Percentiles rank a stretch among this genome's conserved stretches.
phyloP scores from a whole-genome alignment of 352 stramenopile species.

The Peronosclerospora sorghi region DNA sequence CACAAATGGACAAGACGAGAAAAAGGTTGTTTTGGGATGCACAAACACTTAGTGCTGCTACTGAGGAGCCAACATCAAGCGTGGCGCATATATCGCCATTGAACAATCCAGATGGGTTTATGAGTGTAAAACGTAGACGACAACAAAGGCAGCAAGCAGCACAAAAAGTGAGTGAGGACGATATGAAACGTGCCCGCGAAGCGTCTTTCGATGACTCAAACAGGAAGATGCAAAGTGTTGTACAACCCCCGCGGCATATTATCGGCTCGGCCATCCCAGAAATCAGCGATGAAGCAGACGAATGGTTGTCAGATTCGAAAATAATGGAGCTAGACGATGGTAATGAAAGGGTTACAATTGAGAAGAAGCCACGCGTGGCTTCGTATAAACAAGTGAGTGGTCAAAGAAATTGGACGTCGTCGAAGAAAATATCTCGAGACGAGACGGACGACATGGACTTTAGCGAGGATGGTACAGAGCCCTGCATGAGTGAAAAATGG shows the following conservation, averaged over 20 bases:
- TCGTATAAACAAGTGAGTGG: too few species aligned
- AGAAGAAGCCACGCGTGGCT: too few species aligned
- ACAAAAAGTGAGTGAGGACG: conserved; percentile 12
- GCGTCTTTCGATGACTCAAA: conserved; percentile 31
- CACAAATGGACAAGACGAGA: conserved; percentile 7
- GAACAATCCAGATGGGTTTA: conserved; percentile 18
- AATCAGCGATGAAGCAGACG: conserved; percentile 31
- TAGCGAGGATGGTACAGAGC: conserved; percentile 17
- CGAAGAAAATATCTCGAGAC: too few species aligned
- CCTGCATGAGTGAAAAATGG: conserved; percentile 30
- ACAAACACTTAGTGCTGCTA: conserved; percentile 6
- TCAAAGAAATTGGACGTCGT: conserved; percentile 11
- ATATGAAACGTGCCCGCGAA: conserved; percentile 14
- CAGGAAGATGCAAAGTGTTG: conserved; percentile 4
- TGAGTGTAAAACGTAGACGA: conserved; percentile 16
- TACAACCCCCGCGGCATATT: conserved; percentile 26
- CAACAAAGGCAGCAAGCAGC: conserved; percentile 4
- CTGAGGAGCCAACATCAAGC: not conserved
- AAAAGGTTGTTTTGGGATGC: conserved; percentile 23
- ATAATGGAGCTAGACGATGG: too few species aligned
- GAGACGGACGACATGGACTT: too few species aligned
- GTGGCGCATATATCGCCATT: conserved; percentile 53
- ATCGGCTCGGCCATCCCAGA: conserved; percentile 25
- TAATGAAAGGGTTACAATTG: too few species aligned
- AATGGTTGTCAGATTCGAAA: conserved; percentile 55